Evolutionary conservation across 768 basidiomycete species (phyloP).

Genomic region (Xerocomellus dryophilus): DNA sequence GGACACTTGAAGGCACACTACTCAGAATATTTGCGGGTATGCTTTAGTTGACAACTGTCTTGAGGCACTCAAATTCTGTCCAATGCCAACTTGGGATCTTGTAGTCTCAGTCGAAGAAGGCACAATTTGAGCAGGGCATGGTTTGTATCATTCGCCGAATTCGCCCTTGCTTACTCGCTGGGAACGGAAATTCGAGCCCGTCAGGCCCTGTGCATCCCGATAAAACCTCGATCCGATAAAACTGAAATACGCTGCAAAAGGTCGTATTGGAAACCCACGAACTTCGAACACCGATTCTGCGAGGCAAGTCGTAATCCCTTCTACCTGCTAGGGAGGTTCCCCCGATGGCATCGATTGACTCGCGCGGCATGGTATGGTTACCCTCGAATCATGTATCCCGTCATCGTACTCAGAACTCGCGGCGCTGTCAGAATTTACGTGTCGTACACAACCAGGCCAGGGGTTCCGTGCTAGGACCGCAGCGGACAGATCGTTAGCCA

Average conservation of each 20-base stretch:
- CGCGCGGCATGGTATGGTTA: constrained; percentile 17
- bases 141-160: constrained; percentile 9
- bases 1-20: neutral
- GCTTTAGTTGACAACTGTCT: neutral
- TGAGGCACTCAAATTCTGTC: neutral
- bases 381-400: constrained; percentile 30
- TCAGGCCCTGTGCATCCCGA: constrained; percentile 17
- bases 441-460: constrained; percentile 8
- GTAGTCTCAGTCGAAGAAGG: constrained; percentile 6
- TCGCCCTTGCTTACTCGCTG: constrained; percentile 26
- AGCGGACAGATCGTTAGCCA: constrained; percentile 7
- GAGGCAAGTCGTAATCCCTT: constrained; percentile 16
- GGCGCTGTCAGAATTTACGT: constrained; percentile 33
- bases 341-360: constrained; percentile 33
- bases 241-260: constrained; percentile 9
- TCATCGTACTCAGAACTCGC: constrained; percentile 16
- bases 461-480: constrained; percentile 10
- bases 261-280: constrained; percentile 18
- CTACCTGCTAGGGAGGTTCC: constrained; percentile 15
- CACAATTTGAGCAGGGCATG: constrained; percentile 4
- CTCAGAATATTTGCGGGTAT: neutral
- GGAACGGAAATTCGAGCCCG: constrained; percentile 25
- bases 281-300: constrained; percentile 15
- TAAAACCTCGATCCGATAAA: constrained; percentile 21
- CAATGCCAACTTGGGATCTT: neutral